phyloP scores from a whole-genome alignment of 106 monocot genomes.

The Allium fistulosum region DNA sequence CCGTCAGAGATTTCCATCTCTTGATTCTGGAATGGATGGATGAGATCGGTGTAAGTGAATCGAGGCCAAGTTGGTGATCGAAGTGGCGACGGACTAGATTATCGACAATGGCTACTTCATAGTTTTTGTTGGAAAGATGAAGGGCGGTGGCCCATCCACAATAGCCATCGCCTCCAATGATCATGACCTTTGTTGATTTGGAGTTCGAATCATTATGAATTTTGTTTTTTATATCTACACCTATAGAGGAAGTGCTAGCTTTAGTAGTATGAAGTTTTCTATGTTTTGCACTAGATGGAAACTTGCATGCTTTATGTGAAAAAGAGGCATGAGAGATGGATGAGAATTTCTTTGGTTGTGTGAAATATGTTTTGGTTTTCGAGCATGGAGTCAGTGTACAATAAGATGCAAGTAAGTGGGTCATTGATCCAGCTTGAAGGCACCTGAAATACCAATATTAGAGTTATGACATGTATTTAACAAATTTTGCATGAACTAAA shows the following conservation, averaged over 20 bases:
- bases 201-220: constrained; percentile 11
- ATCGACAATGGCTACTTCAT: constrained; percentile 89
- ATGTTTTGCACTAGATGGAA: constrained; percentile 3
- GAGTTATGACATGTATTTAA: not conserved
- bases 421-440: constrained; percentile 15
- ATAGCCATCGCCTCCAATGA: constrained; percentile 96
- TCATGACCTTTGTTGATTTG: constrained; percentile 79
- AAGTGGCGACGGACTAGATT: constrained; percentile 80
- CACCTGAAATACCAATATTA: too few species aligned
- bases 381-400: constrained; percentile 31
- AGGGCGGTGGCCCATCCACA: constrained; percentile 98
- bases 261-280: constrained; percentile 6
- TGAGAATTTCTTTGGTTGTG: constrained; percentile 5
- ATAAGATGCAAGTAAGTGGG: constrained; percentile 32
- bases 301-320: constrained; percentile 15
- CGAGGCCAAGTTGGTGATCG: constrained; percentile 88
- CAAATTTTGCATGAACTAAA: not conserved
- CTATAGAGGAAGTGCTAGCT: constrained; percentile 37
- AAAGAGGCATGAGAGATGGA: constrained; percentile 4
- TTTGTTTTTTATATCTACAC: constrained; percentile 17
- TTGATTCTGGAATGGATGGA: constrained; percentile 81
- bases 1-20: constrained; percentile 76
- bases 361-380: constrained; percentile 13
- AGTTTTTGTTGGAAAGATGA: constrained; percentile 88
- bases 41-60: constrained; percentile 87